A percentile compares a stretch with the other conserved stretches of the same genome.
Conservation (phyloP, 768 basidiomycete species). For the Russula abietina region DNA sequence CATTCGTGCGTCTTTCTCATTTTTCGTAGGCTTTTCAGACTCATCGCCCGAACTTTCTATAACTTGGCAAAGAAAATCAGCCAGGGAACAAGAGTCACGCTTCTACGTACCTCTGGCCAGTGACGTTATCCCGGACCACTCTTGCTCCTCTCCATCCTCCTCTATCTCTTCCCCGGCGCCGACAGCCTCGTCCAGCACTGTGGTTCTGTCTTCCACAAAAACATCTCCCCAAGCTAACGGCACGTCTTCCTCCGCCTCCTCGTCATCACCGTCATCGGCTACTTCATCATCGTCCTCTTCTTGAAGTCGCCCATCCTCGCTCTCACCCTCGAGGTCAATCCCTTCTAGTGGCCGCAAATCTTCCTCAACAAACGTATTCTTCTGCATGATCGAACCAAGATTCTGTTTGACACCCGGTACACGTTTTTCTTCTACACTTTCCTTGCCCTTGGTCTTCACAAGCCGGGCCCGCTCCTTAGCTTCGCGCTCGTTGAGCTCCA, state of each 20-base stretch:
- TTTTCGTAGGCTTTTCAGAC: slow-evolving; percentile 31
- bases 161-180: slow-evolving; percentile 29
- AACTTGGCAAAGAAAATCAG: slow-evolving; percentile 26
- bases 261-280: slow-evolving; percentile 37
- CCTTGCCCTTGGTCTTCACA: slow-evolving; percentile 39
- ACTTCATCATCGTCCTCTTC: slow-evolving; percentile 40
- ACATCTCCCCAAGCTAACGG: slow-evolving; percentile 84
- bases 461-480: slow-evolving; percentile 38
- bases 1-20: slow-evolving; percentile 63
- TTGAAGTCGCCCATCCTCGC: slow-evolving; percentile 27
- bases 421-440: slow-evolving; percentile 28
- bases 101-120: slow-evolving; percentile 20
- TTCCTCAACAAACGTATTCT: slow-evolving; percentile 79
- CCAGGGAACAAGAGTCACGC: neutral
- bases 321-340: slow-evolving; percentile 32
- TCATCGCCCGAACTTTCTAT: slow-evolving; percentile 34
- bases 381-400: slow-evolving; percentile 79
- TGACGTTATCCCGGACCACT: slow-evolving; percentile 22
- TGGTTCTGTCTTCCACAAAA: slow-evolving; percentile 47
- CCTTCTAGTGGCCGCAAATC: slow-evolving; percentile 67
- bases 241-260: slow-evolving; percentile 33
- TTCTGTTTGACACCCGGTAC: slow-evolving; percentile 77
- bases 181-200: slow-evolving; percentile 15
- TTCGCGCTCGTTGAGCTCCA: slow-evolving; percentile 61
- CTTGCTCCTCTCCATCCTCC: slow-evolving; percentile 25